Conservation (phyloP, 2,329 filamentous ascomycete genomes). For the Neonectria punicea region DNA sequence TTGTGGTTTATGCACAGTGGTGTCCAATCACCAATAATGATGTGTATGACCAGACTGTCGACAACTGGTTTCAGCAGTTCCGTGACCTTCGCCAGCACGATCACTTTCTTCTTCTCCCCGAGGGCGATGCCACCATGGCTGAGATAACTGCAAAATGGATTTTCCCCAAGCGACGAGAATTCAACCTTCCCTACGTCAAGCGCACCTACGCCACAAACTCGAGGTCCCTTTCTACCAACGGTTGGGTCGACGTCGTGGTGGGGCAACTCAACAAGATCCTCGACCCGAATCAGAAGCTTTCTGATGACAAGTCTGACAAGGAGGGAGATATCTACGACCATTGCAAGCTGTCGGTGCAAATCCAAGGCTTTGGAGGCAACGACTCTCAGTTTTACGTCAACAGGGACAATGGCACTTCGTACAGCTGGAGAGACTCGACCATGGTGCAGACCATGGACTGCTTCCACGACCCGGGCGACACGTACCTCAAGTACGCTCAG, state of each 20-base stretch:
- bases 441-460: too few relatives aligned
- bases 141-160: conserved; percentile 57
- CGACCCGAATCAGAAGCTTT: conserved; percentile 28
- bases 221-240: conserved; percentile 50
- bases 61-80: conserved; percentile 55
- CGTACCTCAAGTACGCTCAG: too few relatives aligned
- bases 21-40: conserved; percentile 52
- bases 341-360: too few relatives aligned
- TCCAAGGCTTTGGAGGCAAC: too few relatives aligned
- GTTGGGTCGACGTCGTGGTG: conserved; percentile 49
- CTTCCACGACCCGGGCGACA: too few relatives aligned
- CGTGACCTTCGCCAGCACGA: conserved; percentile 46
- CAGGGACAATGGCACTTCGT: too few relatives aligned
- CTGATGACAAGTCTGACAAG: too few relatives aligned
- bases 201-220: conserved; percentile 57
- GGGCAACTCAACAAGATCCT: conserved; percentile 31
- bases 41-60: conserved; percentile 45
- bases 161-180: conserved; percentile 57
- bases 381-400: too few relatives aligned
- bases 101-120: conserved; percentile 12
- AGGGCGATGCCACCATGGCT: conserved; percentile 56
- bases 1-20: conserved; percentile 61
- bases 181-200: conserved; percentile 60
- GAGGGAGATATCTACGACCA: too few relatives aligned
- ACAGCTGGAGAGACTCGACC: too few relatives aligned